Evolutionary conservation across 805 yeast genomes (phyloP).

Genomic region (Candida ficus): DNA sequence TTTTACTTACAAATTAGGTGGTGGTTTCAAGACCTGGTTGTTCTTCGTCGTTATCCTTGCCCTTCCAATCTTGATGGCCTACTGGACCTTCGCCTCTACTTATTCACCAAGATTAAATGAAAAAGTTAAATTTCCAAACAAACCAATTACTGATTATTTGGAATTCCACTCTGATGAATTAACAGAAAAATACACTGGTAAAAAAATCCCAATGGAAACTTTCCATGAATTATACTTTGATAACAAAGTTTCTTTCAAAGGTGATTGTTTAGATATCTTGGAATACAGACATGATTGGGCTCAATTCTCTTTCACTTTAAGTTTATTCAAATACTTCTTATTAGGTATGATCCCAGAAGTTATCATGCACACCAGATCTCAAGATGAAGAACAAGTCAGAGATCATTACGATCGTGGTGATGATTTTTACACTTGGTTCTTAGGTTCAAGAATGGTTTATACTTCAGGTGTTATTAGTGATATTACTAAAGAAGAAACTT

Average conservation of each 20-base stretch:
- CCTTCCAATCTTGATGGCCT: conserved; percentile 72
- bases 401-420: conserved; percentile 96
- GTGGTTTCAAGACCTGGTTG: conserved; percentile 63
- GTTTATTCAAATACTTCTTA: conserved; percentile 74
- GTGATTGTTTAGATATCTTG: conserved; percentile 77
- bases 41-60: conserved; percentile 50
- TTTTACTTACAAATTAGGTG: conserved; percentile 59
- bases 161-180: conserved; percentile 75
- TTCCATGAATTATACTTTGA: conserved; percentile 85
- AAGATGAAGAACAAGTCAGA: conserved; percentile 94
- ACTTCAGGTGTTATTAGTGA: conserved; percentile 82
- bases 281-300: conserved; percentile 94
- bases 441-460: conserved; percentile 92
- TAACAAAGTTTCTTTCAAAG: conserved; percentile 80
- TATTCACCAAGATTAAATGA: conserved; percentile 79
- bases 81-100: conserved; percentile 75
- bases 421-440: conserved; percentile 89
- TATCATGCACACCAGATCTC: conserved; percentile 84
- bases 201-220: conserved; percentile 87
- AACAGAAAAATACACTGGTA: conserved; percentile 64
- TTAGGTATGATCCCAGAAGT: conserved; percentile 92
- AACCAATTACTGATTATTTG: conserved; percentile 73
- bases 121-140: conserved; percentile 68
- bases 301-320: conserved; percentile 67
- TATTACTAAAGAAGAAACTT: conserved; percentile 62